Evolutionary conservation across 768 basidiomycete genomes (phyloP), one percentile per base, ranked within the genome.

Genomic region (Pisolithus orientalis): DNA sequence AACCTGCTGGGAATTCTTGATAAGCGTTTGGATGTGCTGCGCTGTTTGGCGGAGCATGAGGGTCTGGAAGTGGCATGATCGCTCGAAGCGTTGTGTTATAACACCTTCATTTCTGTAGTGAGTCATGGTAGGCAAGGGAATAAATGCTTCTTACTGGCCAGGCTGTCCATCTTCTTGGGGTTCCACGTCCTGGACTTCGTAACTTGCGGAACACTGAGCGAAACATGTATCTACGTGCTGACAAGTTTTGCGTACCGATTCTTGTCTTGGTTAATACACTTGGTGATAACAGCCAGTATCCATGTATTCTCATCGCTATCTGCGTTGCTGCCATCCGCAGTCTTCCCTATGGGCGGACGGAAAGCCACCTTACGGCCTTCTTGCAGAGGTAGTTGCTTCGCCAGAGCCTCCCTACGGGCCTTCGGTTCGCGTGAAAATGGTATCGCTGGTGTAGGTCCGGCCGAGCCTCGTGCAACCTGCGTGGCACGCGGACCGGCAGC

Each of bases 141-240:
- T 16, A 14, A 25, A 42, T 31, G 34, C 32, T 38, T 62, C 74
- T 59, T 52, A 72, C 71, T 70, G 71, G 61, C 85, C 86, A 21
- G 85, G 83, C 57, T 85, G 78, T 8, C 87, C 85, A 50, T 88
- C 85, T 63, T 90, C 89, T 65, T 88, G 85, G 17, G 86, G 85
- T 57, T 93, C 90, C 38, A 80, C 83, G 62, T 92, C 90, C 67
- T 89, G 87, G 0, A 93, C 90, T 66, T 90, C 88, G 57, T 92
- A 92, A 56, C 87, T 91, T 53, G 13, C 39, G 8, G 31, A 17
- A 31, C 47, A 16, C 44, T 51, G 7, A 34, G 44, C 42, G 44
- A 52, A 21, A 52, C 6, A 53, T 25, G 51, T 5, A 37, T 38
- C 31, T 39, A 6, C 31, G 32, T 37, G 25, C 29, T 28, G 1